Evolutionary conservation across 257 asterid genomes (phyloP), one percentile per base, ranked within the genome.

Genomic region (Euphrasia confusa): DNA sequence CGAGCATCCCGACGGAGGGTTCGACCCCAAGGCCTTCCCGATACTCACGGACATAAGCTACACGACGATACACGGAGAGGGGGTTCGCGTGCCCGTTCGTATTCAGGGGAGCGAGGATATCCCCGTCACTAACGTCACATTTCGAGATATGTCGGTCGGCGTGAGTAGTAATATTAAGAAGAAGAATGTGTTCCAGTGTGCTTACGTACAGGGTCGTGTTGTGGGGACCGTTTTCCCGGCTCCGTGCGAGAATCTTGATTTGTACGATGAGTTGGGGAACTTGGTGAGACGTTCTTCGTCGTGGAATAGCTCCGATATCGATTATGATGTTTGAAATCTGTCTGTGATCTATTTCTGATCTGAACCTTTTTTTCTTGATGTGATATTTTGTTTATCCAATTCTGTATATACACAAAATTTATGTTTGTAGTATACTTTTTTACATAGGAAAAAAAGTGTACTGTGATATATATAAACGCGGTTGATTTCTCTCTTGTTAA

Each of bases 51-150:
- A 83, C 83, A 87, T 93, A 80, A 87, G 78, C 58, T 93, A 79
- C 74, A 65, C 72, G 5, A 77, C 94, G 0, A 61, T 93, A 56
- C 95, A 84, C 11, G 99, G 99, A 0, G 91, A 83, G 68, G 90
- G 84, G 3, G 99, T 93, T 39, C 89, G 95, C 0, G 96, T 89
- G 54, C 97, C 99, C 0, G 99, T 93, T n/a, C 90, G 94, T 7
- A 74, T 89, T 13, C 88, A 87, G 47, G 99, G 99, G 61, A 93
- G 80, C 45, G 75, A 75, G 18, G 95, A 83, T 64, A 89, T 89
- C 53, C 90, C 83, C 1, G 77, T 89, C 15, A 79, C 68, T 65
- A 80, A 85, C 8, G 82, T 93, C 18, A 77, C 80, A 17, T 85
- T 93, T 72, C 72, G 59, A 60, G 96, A 89, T 55, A 81, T 93